Evolutionary conservation across 2,329 filamentous ascomycete species (phyloP), one percentile per base, ranked within the genome.

Genomic region (Botrytis sinoallii): DNA sequence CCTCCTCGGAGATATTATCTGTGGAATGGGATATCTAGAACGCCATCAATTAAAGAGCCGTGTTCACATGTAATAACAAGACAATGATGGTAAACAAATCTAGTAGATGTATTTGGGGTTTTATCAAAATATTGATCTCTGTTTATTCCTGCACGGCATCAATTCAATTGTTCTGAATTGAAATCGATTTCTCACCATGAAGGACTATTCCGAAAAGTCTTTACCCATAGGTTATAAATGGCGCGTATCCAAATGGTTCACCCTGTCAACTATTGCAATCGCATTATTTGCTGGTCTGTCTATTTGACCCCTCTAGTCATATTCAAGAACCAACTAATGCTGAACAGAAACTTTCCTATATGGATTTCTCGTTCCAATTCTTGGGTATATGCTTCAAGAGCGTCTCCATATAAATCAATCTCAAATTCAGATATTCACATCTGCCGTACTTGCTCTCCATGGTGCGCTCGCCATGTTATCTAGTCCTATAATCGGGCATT

Each of bases 281-380:
- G 65, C 65, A 3, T 67, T 67, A 20, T 67, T 67, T n/a, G 65
- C 65, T 10, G 65, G 65, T 67, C 5, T 38, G 65, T 67, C 29
- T 38, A 7, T 14, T 6, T 6, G 8, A 20, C 12, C 18, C 10
- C 18, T 52, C 35, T 12, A 35, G 8, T 12, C 42, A 38, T 14
- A 29, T 67, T 10, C 2, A n/a, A 52, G 10, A 40, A 1, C 6
- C 10, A 18, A 67, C 44, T 52, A 67, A 52, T 25, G n/a, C 10
- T 22, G 10, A 40, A 32, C 14, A 67, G 65, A 67, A n/a, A 67
- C 44, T 52, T 67, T 67, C 10, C 65, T 67, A 8, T 67, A 67
- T 52, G 65, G 65, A 25, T 67, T 67, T 40, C 29, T 67, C 10
- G 44, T 67, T 3, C 65, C 65, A 20, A 67, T 67, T 4, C 32